Evolutionary conservation across 176 grass and related monocot genomes (phyloP).

Genomic region (Carex kokanica): DNA sequence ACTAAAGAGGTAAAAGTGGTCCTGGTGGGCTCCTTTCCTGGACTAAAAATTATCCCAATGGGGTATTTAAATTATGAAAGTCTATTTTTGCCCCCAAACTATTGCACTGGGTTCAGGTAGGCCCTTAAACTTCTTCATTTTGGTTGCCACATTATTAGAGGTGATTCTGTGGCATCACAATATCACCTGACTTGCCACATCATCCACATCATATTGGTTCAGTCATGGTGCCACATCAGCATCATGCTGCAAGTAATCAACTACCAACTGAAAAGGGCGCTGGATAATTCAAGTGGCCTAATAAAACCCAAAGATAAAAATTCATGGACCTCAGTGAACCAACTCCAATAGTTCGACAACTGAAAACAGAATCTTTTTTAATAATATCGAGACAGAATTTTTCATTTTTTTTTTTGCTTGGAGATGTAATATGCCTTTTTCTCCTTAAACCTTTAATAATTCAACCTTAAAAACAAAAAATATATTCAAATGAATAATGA

Average conservation of each 20-base stretch:
- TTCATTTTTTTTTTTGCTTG: neutral
- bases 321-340: neutral
- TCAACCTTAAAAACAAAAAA: neutral
- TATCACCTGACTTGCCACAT: neutral
- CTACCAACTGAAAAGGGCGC: neutral
- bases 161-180: neutral
- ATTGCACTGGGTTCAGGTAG: neutral
- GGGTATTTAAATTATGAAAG: neutral
- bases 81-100: neutral
- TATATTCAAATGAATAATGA: neutral
- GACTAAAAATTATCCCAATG: neutral
- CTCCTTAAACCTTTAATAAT: neutral
- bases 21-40: neutral
- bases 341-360: neutral
- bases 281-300: neutral
- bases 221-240: neutral
- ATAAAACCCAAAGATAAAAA: neutral
- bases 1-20: neutral
- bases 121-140: neutral
- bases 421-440: neutral
- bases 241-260: neutral
- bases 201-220: neutral
- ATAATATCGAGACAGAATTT: neutral
- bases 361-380: neutral
- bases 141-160: neutral